Base-by-base conservation (phyloP, 352 stramenopile genomes). In the Phytophthora rubi region DNA sequence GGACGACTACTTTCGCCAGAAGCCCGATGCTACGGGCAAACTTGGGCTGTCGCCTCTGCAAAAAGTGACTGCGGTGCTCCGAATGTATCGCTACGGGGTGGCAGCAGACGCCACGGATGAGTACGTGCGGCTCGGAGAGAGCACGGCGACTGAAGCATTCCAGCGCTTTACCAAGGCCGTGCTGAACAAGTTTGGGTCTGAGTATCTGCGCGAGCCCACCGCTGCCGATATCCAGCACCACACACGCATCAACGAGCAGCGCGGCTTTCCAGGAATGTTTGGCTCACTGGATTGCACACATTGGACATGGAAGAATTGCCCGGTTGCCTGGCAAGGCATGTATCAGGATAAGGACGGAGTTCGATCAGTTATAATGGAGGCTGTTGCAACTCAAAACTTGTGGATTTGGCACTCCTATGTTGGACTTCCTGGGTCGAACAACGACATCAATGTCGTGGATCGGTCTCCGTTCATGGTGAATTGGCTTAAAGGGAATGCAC, bases 261-360 rank as follows among this genome's bases (percentile, higher is more conserved):
- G 67, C 9, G 67, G 74, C 0, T 75, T 81, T 51, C 60, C 55
- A 2, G 65, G 65, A 0, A 72, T 76, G 65, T 69, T 81, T 30
- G 62, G 74, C 6, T 74, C 53, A 6, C 12, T 81, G 1, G 62
- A 78, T 45, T 78, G 74, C 33, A 74, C 59, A 1, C 70, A 73
- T 28, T 76, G 74, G 62, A 0, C 4, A 1, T 81, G 64, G 65
- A 76, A 81, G 23, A 1, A 26, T 26, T 26, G 23, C 23, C 23
- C 23, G 23, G 23, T 26, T 26, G 23, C 23, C 23, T 26, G 23
- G 23, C 23, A 26, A 26, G 23, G 23, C 23, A 26, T 26, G 23
- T 26, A 26, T 26, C 23, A 26, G 23, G 23, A 26, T 26, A 26
- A 26, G 23, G 23, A 26, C 23, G 23, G 23, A 26, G 23, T 26